phyloP scores from a whole-genome alignment of 371 early-diverging fungal species.

The Syncephalastrum monosporum region DNA sequence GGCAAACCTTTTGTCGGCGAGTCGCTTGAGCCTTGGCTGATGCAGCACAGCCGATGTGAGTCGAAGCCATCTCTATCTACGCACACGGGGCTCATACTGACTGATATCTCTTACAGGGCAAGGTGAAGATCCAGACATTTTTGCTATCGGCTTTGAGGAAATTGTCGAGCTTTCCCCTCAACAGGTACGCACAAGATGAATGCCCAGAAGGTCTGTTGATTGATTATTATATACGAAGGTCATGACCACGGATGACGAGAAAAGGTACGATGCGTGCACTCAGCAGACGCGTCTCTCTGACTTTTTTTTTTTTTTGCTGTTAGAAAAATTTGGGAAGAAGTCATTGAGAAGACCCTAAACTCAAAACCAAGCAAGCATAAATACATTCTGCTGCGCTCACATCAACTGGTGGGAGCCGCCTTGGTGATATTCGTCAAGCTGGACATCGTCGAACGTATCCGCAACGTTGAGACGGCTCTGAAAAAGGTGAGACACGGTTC shows the following conservation, averaged over 20 bases:
- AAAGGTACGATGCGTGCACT: constrained; percentile 25
- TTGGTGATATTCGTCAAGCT: constrained; percentile 79
- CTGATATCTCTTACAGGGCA: constrained; percentile 16
- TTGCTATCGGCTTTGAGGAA: constrained; percentile 92
- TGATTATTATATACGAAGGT: constrained; percentile 22
- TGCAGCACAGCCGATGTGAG: constrained; percentile 50
- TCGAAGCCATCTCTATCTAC: neutral
- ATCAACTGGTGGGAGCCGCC: constrained; percentile 88
- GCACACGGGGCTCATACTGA: neutral
- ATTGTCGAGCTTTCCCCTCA: constrained; percentile 89
- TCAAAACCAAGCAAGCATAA: constrained; percentile 31
- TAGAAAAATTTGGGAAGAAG: constrained; percentile 64
- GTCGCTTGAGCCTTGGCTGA: constrained; percentile 65
- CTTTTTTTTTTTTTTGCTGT: neutral
- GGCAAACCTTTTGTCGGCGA: constrained; percentile 74
- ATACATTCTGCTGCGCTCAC: constrained; percentile 79
- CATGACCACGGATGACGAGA: constrained; percentile 76
- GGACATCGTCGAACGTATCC: constrained; percentile 65
- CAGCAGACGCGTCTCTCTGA: neutral
- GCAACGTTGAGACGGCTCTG: constrained; percentile 77
- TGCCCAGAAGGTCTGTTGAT: neutral
- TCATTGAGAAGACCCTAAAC: constrained; percentile 56
- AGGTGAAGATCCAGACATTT: constrained; percentile 72
- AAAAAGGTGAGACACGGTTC: constrained; percentile 62
- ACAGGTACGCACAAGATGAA: constrained; percentile 38